Evolutionary conservation across 2,329 filamentous ascomycete species (phyloP), one percentile per base, ranked within the genome.

Genomic region (Alternaria sp.): DNA sequence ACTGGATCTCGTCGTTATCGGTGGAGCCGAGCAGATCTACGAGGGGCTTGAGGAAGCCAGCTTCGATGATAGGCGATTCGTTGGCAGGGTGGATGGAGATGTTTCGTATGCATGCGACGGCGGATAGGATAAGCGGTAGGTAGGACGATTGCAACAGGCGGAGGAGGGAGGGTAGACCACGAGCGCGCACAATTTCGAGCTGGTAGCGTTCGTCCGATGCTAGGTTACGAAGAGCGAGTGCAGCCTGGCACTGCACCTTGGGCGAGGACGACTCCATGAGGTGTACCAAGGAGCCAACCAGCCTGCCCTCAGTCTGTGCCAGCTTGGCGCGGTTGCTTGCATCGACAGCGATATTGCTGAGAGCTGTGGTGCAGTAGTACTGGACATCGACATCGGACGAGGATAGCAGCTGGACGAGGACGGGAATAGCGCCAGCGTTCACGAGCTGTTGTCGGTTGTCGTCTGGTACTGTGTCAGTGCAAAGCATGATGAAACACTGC

Each of bases 141-240:
- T 98, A 98, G 12, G 94, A 96, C 1, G 95, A 97, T 81, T 97
- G 94, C 19, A 99, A 86, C 17, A 99, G 90, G 68, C 93, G 91
- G 57, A 98, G 87, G 49, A 99, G 87, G 30, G 95, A 93, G 50
- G 89, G 88, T 17, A 99, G 87, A 23, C 96, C 96, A 69, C 92
- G 90, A 45, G 93, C 91, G 66, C 93, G 90, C 43, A 99, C 96
- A 72, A 99, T 98, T 77, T 99, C 96, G 52, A 99, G 88, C 81
- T 99, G 96, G 77, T 99, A 99, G 79, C 97, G 97, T 80, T 99
- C 96, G 78, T 99, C 96, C 13, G 96, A 99, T 5, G 96, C 96
- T 55, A 99, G 85, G 77, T 99, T 99, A 74, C 96, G 89, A 54
- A 99, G 88, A 25, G 96, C 96, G 46, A 99, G 85, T 21, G 96